phyloP scores from a whole-genome alignment of 73 alveolate genomes.

The Blepharisma stoltei region DNA sequence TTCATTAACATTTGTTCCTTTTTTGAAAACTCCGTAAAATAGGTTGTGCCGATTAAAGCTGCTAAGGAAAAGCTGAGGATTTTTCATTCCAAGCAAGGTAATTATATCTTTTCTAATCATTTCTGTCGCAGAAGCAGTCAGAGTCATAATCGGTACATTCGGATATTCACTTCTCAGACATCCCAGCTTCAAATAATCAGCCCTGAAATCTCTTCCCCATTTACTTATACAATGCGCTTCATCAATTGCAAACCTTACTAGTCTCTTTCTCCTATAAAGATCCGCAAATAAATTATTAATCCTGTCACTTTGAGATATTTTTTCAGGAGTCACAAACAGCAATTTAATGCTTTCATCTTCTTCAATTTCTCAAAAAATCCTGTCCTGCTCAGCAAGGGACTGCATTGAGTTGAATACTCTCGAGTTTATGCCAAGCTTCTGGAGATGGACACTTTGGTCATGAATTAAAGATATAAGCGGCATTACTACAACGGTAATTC shows the following conservation, averaged over 20 bases:
- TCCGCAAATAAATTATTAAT: slow-evolving; percentile 36
- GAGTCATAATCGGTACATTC: slow-evolving; percentile 92
- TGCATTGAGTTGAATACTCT: slow-evolving; percentile 8
- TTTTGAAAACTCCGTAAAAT: slow-evolving; percentile 81
- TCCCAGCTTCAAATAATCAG: slow-evolving; percentile 86
- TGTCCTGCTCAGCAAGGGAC: not conserved
- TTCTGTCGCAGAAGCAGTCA: slow-evolving; percentile 99
- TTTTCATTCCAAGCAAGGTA: slow-evolving; percentile 69
- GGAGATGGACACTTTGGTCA: slow-evolving; percentile 70
- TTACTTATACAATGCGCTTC: slow-evolving; percentile 99
- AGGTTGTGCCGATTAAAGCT: slow-evolving; percentile 91
- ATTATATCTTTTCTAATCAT: slow-evolving; percentile 92
- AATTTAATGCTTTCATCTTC: slow-evolving; percentile 28
- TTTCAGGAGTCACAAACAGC: slow-evolving; percentile 70
- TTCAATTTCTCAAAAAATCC: not conserved
- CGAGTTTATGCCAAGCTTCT: slow-evolving; percentile 60
- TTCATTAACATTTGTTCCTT: slow-evolving; percentile 55
- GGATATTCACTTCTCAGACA: slow-evolving; percentile 78
- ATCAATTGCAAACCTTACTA: slow-evolving; percentile 95
- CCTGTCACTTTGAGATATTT: slow-evolving; percentile 40
- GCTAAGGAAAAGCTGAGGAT: slow-evolving; percentile 78
- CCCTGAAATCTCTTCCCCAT: slow-evolving; percentile 99
- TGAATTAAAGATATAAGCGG: slow-evolving; percentile 83
- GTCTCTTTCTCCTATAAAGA: slow-evolving; percentile 38
- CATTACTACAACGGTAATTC: slow-evolving; percentile 83